Percentiles rank a stretch among this genome's conserved stretches.
Evolutionary conservation across 495 filamentous ascomycete genomes (phyloP).

Genomic region (Penicillium antarcticum): DNA sequence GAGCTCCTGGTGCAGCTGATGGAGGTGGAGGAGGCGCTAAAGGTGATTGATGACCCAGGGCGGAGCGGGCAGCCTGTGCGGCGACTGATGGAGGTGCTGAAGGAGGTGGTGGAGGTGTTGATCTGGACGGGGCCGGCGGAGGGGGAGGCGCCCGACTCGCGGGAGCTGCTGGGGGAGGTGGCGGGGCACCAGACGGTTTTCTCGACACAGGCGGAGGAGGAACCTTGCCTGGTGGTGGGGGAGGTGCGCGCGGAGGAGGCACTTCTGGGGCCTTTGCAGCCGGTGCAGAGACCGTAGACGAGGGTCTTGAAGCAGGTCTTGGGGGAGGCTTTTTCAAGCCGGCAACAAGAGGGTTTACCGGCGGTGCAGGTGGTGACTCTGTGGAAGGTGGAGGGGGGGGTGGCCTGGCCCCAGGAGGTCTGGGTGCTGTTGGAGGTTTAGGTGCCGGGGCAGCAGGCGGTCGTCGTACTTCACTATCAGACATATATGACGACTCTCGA

Average conservation of each 20-base stretch:
- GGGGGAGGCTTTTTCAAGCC: constrained; percentile 58
- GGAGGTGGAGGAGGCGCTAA: constrained; percentile 48
- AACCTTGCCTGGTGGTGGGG: constrained; percentile 55
- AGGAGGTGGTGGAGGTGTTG: constrained; percentile 36
- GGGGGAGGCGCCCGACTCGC: constrained; percentile 45
- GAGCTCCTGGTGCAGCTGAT: constrained; percentile 44
- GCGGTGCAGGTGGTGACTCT: constrained; percentile 46
- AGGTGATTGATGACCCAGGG: constrained; percentile 16
- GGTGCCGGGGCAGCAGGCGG: constrained; percentile 45
- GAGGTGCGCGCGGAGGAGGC: constrained; percentile 62
- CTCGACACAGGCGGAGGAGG: constrained; percentile 51
- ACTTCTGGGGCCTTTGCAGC: constrained; percentile 48
- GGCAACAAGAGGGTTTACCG: constrained; percentile 55
- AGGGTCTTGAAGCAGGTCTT: constrained; percentile 50
- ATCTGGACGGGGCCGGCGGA: constrained; percentile 41
- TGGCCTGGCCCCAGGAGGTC: constrained; percentile 53
- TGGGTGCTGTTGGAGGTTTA: constrained; percentile 60
- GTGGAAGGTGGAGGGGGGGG: constrained; percentile 54
- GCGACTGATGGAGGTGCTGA: constrained; percentile 37
- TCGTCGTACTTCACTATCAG: constrained; percentile 64
- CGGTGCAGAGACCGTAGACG: constrained; percentile 42
- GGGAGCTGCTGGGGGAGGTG: constrained; percentile 38
- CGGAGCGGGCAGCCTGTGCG: constrained; percentile 40
- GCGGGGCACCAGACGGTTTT: constrained; percentile 58
- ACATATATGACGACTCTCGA: constrained; percentile 71